Conservation (phyloP, 208 protist species). For the Porcisia hertigi region DNA sequence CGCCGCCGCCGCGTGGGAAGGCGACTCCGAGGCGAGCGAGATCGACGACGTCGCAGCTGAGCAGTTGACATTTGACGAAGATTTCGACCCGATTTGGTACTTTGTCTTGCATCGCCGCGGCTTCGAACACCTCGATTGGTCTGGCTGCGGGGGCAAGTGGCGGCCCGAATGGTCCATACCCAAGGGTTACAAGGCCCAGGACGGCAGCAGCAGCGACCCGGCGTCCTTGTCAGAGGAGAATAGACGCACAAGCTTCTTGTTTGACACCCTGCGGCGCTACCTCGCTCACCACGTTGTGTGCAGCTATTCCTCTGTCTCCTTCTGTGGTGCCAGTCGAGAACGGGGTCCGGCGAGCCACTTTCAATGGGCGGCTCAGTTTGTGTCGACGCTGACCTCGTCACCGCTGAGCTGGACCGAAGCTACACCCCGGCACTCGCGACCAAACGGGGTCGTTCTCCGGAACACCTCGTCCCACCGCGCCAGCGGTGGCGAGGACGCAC, state of each 20-base stretch:
- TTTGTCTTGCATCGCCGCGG: slow-evolving; percentile 53
- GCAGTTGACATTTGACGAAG: slow-evolving; percentile 62
- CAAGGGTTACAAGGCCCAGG: background rate
- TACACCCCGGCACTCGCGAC: slow-evolving; percentile 68
- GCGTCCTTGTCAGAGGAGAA: background rate
- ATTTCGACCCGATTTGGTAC: slow-evolving; percentile 80
- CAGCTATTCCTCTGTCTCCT: slow-evolving; percentile 67
- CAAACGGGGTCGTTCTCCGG: slow-evolving; percentile 44
- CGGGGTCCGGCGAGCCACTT: slow-evolving; percentile 33
- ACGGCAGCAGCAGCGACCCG: background rate
- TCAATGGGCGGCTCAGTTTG: slow-evolving; percentile 81
- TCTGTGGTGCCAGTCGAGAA: slow-evolving; percentile 47
- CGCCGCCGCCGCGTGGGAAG: slow-evolving; percentile 22
- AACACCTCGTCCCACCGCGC: background rate
- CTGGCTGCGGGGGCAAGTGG: slow-evolving; percentile 80
- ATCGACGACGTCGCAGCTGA: slow-evolving; percentile 30
- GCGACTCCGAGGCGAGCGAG: slow-evolving; percentile 13
- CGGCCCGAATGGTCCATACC: slow-evolving; percentile 60
- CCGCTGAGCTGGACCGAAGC: slow-evolving; percentile 70
- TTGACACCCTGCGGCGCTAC: slow-evolving; percentile 33
- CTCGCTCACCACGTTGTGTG: slow-evolving; percentile 78
- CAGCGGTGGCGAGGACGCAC: background rate
- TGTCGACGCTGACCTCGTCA: slow-evolving; percentile 80
- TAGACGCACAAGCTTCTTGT: background rate
- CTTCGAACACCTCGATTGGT: slow-evolving; percentile 68